These are phyloP conservation scores for Endothia cerciana DNA, from an alignment of 2,329 filamentous ascomycete species.

Conservation along the genomic window DNA sequence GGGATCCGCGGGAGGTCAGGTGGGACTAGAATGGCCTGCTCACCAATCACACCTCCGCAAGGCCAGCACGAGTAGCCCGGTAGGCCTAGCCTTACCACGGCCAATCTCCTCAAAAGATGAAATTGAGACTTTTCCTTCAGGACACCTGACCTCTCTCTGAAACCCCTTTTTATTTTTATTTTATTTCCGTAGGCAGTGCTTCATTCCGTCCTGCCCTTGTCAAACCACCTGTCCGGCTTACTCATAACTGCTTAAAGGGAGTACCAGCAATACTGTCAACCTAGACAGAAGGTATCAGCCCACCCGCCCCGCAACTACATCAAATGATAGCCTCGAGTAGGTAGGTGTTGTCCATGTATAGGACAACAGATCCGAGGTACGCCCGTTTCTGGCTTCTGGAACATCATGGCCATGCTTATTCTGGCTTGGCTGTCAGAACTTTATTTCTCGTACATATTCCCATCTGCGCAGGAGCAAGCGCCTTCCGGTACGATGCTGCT, in stretches of 20 bases:
- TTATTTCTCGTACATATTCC: background rate
- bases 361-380: background rate
- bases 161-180: background rate
- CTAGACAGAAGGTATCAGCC: background rate
- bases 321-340: background rate
- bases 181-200: too few species aligned
- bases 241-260: too few species aligned
- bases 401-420: background rate
- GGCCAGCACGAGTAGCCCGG: background rate
- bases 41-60: background rate
- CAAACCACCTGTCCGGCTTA: background rate
- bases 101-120: conserved; percentile 10
- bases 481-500: background rate
- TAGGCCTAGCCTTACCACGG: background rate
- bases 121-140: conserved; percentile 1
- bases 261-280: background rate
- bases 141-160: conserved; percentile 7
- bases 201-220: background rate
- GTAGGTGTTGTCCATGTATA: too few species aligned
- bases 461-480: background rate
- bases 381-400: background rate
- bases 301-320: background rate
- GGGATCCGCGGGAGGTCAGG: background rate
- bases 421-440: background rate
- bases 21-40: background rate